Base-by-base conservation (phyloP, 805 yeast species). In the Schwanniomyces occidentalis region DNA sequence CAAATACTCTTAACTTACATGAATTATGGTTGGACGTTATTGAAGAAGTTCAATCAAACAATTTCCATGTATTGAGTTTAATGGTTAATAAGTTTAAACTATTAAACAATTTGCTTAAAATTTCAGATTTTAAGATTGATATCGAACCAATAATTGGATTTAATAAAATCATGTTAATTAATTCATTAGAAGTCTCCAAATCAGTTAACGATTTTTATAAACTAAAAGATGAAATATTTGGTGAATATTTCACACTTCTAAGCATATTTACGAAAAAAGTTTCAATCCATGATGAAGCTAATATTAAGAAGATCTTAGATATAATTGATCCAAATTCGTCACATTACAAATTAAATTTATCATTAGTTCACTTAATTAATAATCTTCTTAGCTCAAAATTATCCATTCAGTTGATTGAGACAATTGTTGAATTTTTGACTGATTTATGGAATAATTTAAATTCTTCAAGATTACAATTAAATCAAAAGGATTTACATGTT, bases 401-500 rank as follows among this genome's bases (percentile, higher is more conserved):
- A 6, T 32, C 33, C 10, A 20, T 37, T 5, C 43, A 35, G 1
- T 25, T 40, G 6, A 16, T 49, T 1, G 34, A 44, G 2, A 37
- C 41, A 1, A 35, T 74, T 14, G 52, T 65, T 10, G 59, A 54
- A 2, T 57, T 69, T 12, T 38, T 76, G 26, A 48, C 57, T 2
- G 49, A 56, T 0, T 64, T 84, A 13, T 86, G 95, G 93, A 61
- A 58, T 4, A 72, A 69, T 15, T 50, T 87, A 16, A 69, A 69
- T 12, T 67, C 71, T 1, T 81, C 79, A 8, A 65, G 95, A 30
- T 61, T 88, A 24, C 74, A 81, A 18, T 62, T 85, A 25, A 74
- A 75, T 27, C 93, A 87, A 43, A 75, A 78, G 33, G 69, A 69
- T 9, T 64, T 86, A 30, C 96, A 89, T 46, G 51, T 75, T 9